These are phyloP conservation scores for Phytophthora pisi DNA, from an alignment of 352 stramenopile species.

Conservation along the genomic window DNA sequence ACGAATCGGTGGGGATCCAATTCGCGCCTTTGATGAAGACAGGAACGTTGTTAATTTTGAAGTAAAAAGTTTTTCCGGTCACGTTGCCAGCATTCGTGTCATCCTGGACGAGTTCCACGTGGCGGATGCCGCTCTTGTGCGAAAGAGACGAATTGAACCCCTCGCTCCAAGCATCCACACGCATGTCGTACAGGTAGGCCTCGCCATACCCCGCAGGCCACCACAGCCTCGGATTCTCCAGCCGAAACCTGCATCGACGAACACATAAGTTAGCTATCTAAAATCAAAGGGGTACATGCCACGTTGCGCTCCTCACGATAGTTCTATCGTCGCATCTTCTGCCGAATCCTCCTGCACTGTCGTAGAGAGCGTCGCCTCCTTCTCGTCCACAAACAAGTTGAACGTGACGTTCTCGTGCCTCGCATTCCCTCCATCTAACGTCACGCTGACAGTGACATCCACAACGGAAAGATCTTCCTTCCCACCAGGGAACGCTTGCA, in stretches of 20 bases:
- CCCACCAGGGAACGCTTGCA: conserved; percentile 40
- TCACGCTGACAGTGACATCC: conserved; percentile 45
- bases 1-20: conserved; percentile 81
- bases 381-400: conserved; percentile 51
- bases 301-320: conserved; percentile 37
- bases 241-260: conserved; percentile 30
- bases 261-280: background rate
- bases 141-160: conserved; percentile 38
- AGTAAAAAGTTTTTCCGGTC: conserved; percentile 72
- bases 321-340: conserved; percentile 28
- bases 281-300: background rate
- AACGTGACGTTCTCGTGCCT: conserved; percentile 53
- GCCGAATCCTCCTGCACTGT: conserved; percentile 28
- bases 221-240: conserved; percentile 68
- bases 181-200: conserved; percentile 65
- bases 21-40: conserved; percentile 83
- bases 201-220: conserved; percentile 72
- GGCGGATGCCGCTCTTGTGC: conserved; percentile 64
- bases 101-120: conserved; percentile 65
- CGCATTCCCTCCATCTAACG: conserved; percentile 31
- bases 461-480: conserved; percentile 46
- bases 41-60: conserved; percentile 68
- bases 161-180: conserved; percentile 41
- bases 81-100: conserved; percentile 50
- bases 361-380: conserved; percentile 20